Evolutionary conservation across 805 yeast species (phyloP).

Genomic region (Cyberlindnera sargentensis): DNA sequence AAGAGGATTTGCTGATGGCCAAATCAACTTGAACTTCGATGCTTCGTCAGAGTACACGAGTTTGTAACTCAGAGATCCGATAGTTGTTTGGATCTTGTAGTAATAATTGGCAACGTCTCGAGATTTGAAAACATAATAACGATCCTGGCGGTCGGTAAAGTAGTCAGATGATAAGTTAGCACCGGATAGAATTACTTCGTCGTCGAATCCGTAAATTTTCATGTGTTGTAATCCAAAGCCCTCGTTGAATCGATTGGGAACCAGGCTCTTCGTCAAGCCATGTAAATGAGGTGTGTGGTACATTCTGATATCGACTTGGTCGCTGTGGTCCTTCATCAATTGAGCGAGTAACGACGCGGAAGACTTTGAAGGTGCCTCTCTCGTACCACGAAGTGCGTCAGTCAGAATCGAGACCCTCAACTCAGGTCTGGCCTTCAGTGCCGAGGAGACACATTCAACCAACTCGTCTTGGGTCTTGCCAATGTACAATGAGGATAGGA

Average conservation of each 20-base stretch:
- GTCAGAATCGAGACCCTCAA: slow-evolving; percentile 67
- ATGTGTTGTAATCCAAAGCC: slow-evolving; percentile 92
- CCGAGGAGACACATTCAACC: slow-evolving; percentile 50
- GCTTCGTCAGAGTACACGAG: slow-evolving; percentile 38
- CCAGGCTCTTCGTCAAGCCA: slow-evolving; percentile 54
- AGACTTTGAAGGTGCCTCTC: slow-evolving; percentile 78
- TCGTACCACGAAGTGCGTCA: slow-evolving; percentile 87
- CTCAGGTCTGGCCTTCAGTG: slow-evolving; percentile 51
- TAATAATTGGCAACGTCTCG: slow-evolving; percentile 62
- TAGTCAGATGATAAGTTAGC: slow-evolving; percentile 91
- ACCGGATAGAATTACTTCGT: slow-evolving; percentile 81
- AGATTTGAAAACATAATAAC: slow-evolving; percentile 72
- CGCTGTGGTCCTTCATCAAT: slow-evolving; percentile 56
- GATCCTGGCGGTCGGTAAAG: slow-evolving; percentile 90
- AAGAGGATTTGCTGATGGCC: slow-evolving; percentile 68
- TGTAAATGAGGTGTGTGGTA: slow-evolving; percentile 84
- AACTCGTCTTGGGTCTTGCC: slow-evolving; percentile 81
- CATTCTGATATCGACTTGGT: slow-evolving; percentile 71
- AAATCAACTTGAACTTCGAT: slow-evolving; percentile 49
- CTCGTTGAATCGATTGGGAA: slow-evolving; percentile 86
- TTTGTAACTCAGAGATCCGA: slow-evolving; percentile 66
- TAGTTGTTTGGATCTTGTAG: slow-evolving; percentile 57
- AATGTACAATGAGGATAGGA: slow-evolving; percentile 77
- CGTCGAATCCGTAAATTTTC: slow-evolving; percentile 94
- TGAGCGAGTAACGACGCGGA: slow-evolving; percentile 71